Evolutionary conservation across 129 eudicot species (phyloP), one percentile per base, ranked within the genome.

Genomic region (Dittrichia graveolens): DNA sequence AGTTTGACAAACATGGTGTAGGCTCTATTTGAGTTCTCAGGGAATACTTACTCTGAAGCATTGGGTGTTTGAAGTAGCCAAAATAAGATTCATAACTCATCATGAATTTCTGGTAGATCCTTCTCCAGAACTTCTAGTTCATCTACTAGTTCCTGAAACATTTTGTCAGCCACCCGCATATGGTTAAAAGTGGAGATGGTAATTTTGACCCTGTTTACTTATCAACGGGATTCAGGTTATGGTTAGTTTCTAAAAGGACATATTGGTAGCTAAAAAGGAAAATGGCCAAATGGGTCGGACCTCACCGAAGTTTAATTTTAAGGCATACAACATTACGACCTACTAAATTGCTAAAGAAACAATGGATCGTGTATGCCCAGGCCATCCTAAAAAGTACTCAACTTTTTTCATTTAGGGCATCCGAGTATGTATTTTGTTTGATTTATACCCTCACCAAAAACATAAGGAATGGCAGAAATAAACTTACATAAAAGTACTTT

Each of bases 121-220:
- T 80, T 82, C 84, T 83, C 82, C 81, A 92, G 39, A 64, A 61
- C 40, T 43, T 84, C 87, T 63, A 94, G 84, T 75, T 94, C 92
- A 14, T 77, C 83, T 90, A 90, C 82, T 66, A 94, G 83, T 80
- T 90, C 97, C 98, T 94, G 57, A 24, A 48, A 68, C 41, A 84
- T 50, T 71, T 45, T 8, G 48, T 45, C 7, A 42, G 48, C 52
- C 52, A 80, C 13, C 41, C 66, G 5, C 62, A 62, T 15, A 55
- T 47, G 61, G 71, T 80, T 61, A 65, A 16, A 58, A 70, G 55
- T 37, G 3, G 9, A 18, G 47, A 37, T 56, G n/a, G 6, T 37
- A 63, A 8, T 63, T 41, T 63, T 13, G 3, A 11, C 69, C 69
- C 69, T 24, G 9, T 42, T 61, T 61, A 38, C 47, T 61, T 61